phyloP scores from a whole-genome alignment of 2,329 filamentous ascomycete species.

The Ceratocystis albifundus region DNA sequence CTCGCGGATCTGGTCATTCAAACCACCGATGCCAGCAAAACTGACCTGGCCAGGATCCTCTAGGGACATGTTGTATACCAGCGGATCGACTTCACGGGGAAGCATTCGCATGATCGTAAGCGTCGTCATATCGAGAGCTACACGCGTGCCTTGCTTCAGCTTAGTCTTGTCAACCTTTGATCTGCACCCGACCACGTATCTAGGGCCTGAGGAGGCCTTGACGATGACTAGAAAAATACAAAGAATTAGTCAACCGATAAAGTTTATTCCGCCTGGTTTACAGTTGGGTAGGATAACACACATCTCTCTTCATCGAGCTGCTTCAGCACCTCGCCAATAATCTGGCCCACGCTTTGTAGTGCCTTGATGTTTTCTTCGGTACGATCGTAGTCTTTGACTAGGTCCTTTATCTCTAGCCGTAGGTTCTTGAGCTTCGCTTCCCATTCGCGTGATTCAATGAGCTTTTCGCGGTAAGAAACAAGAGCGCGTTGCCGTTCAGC shows the following conservation, averaged over 20 bases:
- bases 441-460: constrained; percentile 94
- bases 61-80: constrained; percentile 99
- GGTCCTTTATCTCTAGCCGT: constrained; percentile 86
- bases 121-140: constrained; percentile 97
- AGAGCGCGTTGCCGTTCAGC: constrained; percentile 58
- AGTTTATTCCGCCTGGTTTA: neutral
- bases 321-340: constrained; percentile 97
- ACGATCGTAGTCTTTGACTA: constrained; percentile 89
- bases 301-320: constrained; percentile 98
- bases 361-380: constrained; percentile 99
- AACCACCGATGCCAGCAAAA: constrained; percentile 91
- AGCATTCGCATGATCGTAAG: constrained; percentile 99
- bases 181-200: constrained; percentile 96
- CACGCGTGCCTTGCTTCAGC: constrained; percentile 94
- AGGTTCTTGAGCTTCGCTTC: constrained; percentile 93
- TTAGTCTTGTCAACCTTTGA: constrained; percentile 97
- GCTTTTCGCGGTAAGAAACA: constrained; percentile 64
- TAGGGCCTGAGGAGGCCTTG: constrained; percentile 90
- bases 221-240: constrained; percentile 62
- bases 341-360: constrained; percentile 95
- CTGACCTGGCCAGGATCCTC: constrained; percentile 96
- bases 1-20: constrained; percentile 98
- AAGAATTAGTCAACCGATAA: constrained; percentile 24
- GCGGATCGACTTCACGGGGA: constrained; percentile 90
- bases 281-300: constrained; percentile 33